Evolutionary conservation across 2,329 filamentous ascomycete species (phyloP).

Genomic region (Whalleya microplaca): DNA sequence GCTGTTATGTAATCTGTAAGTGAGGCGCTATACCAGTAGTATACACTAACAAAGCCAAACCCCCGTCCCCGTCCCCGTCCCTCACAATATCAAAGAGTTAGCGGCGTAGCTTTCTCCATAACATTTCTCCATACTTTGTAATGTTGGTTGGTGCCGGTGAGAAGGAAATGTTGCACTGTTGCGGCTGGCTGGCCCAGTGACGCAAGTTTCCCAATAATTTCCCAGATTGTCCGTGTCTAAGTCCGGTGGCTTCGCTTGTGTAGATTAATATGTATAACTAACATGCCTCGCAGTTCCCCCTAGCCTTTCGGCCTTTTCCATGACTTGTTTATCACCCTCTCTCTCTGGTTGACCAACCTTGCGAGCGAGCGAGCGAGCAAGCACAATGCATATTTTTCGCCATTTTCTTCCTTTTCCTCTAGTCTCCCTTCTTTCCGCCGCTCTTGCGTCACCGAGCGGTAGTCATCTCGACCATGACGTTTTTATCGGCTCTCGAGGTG

Average conservation of each 20-base stretch:
- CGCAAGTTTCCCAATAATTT: background rate
- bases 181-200: too few relatives aligned
- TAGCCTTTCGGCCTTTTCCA: background rate
- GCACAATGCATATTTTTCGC: constrained; percentile 27
- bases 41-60: too few relatives aligned
- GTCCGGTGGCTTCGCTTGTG: background rate
- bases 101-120: too few relatives aligned
- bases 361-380: background rate
- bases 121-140: too few relatives aligned
- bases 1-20: too few relatives aligned
- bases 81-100: too few relatives aligned
- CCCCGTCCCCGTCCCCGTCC: too few relatives aligned
- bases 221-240: background rate
- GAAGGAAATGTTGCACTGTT: too few relatives aligned
- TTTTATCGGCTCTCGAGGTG: constrained; percentile 2
- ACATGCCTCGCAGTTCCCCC: background rate
- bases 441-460: constrained; percentile 29
- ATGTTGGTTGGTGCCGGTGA: too few relatives aligned
- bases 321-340: background rate
- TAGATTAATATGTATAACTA: background rate
- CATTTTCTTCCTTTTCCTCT: constrained; percentile 28
- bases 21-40: too few relatives aligned
- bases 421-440: constrained; percentile 29
- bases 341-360: background rate
- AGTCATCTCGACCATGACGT: constrained; percentile 13